Base-by-base conservation (phyloP, 2,329 filamentous ascomycete genomes). In the Teratosphaeria zuluensis region DNA sequence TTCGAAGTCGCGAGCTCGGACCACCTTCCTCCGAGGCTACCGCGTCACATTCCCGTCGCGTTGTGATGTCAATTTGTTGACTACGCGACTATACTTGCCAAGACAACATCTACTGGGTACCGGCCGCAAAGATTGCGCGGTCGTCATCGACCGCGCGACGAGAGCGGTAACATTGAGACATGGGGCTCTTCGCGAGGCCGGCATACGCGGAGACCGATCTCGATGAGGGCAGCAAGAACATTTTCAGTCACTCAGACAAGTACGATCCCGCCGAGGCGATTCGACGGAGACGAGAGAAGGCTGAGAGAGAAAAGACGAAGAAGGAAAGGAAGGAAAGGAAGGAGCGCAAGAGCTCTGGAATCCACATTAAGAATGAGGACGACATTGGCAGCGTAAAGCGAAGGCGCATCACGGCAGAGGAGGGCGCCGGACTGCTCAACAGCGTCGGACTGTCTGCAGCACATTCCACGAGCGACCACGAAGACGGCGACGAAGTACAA, bases 161-260 rank as follows among this genome's bases (percentile, higher is more conserved):
- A 48, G 42, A 19, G 16, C 42, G 16, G 30, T 9, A 9, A 31
- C 7, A 11, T 19, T 24, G 8, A 31, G 24, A 4, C 2, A 71
- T 71, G 69, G 65, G 64, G 9, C 64, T 70, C 46, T 71, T 71
- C 67, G 67, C 68, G 8, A 57, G 65, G 46, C 68, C 68, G 3
- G 62, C 66, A 16, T 69, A 67, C 65, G 63, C 65, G 31, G 65
- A 63, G 32, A 53, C 62, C 42, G 62, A 61, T 51, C 32, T 58
- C 2, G 57, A 57, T 9, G 62, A 62, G 8, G 59, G 61, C 9
- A 65, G 63, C 12, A 67, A 71, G 33, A 70, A 74, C 63, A 70
- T 79, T 31, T 79, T 79, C 63, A 76, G 73, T 56, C 75, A 77
- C 57, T 73, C 75, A 2, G 70, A 68, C 55, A 67, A 72, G 24